Evolutionary conservation across 2,329 filamentous ascomycete genomes (phyloP), one percentile per base, ranked within the genome.

Genomic region (Torrubiella hemipterigena): DNA sequence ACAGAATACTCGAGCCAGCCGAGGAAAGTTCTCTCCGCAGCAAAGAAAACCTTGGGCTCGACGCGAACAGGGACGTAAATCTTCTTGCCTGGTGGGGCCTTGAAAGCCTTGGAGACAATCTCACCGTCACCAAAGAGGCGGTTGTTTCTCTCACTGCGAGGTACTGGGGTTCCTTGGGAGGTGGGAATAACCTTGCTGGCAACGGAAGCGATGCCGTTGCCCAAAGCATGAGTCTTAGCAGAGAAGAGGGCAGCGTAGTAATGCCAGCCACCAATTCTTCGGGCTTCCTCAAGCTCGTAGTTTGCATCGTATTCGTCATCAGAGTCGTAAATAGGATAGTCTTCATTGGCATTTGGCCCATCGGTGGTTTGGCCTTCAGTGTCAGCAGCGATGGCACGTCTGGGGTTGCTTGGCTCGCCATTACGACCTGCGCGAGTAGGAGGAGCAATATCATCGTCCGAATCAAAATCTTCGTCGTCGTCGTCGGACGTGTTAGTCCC

Each of bases 1-100:
- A 96, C 93, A 30, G 82, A 89, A 58, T 93, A 96, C 56, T 98
- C 89, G 46, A 98, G 81, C 86, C 91, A 98, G 40, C 85, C 83
- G 35, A 98, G 69, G 59, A 95, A 98, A 1, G 91, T 98, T 41
- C 91, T 75, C 58, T 98, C 91, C 1, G 86, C 87, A 15, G 91
- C 91, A 51, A 98, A 94, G 56, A 86, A 94, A 30, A 98, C 91
- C 60, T 98, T 98, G 20, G 91, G 91, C 56, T 98, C 91, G 20
- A 98, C 87, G 29, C 91, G 77, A 33, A 96, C 80, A 11, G 89
- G 89, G 16, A 98, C 91, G 48, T 96, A 89, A 36, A 98, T 96
- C 54, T 83, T 83, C 73, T 87, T 89, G 32, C 82, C 82, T 52
- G 74, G 77, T 10, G 82, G 82, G 7, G 82, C 81, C 51, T 75